Conservation (phyloP, 2,329 filamentous ascomycete genomes). For the Botrytis tulipae region DNA sequence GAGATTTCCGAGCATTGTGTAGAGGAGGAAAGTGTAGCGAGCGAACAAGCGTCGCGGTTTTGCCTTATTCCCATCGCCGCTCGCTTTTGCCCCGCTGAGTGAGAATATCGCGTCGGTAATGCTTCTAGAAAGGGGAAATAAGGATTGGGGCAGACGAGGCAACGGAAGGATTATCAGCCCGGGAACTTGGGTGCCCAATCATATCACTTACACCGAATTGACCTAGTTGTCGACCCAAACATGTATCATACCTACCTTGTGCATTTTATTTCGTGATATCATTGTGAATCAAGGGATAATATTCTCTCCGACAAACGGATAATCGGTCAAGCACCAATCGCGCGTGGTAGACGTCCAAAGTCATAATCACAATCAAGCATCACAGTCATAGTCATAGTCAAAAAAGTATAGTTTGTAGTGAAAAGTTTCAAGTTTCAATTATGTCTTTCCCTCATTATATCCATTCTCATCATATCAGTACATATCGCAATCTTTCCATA, state of each 20-base stretch:
- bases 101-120: neutral
- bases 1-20: neutral
- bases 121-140: neutral
- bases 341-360: neutral
- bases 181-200: neutral
- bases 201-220: neutral
- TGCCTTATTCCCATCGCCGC: neutral
- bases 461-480: neutral
- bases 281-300: neutral
- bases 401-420: neutral
- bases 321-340: neutral
- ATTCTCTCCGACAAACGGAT: neutral
- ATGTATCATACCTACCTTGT: neutral
- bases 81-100: neutral
- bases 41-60: neutral
- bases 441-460: neutral
- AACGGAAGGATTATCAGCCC: neutral
- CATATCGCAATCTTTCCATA: constrained; percentile 11
- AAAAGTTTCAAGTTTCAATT: neutral
- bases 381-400: neutral
- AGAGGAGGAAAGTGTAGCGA: neutral
- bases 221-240: neutral
- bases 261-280: neutral
- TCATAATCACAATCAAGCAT: neutral
- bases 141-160: neutral